Evolutionary conservation across 2,329 filamentous ascomycete genomes (phyloP).

Genomic region (Epicoccum sorghinum): DNA sequence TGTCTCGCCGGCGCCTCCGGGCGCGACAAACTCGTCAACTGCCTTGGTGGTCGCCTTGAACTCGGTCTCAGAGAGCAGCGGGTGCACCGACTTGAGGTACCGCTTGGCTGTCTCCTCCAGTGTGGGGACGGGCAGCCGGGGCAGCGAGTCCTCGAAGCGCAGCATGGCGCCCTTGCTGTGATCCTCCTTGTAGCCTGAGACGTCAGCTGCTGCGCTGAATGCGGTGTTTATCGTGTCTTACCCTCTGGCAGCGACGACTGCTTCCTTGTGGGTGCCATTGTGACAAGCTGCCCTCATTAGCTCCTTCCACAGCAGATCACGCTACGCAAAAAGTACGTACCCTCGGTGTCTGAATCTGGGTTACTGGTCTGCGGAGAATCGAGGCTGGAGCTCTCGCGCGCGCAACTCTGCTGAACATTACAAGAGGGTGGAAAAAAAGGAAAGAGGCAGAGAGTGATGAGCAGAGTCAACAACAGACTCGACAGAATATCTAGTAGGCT

Average conservation of each 20-base stretch:
- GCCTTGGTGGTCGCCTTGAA: conserved; percentile 77
- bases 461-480: neutral
- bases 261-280: conserved; percentile 49
- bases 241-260: conserved; percentile 55
- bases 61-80: conserved; percentile 72
- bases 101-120: conserved; percentile 81
- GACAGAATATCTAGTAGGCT: conserved; percentile 11
- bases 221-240: conserved; percentile 33
- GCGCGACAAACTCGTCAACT: conserved; percentile 85
- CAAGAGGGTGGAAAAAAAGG: conserved; percentile 13
- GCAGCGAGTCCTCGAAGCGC: conserved; percentile 85
- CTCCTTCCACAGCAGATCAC: neutral
- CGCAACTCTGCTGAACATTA: conserved; percentile 51
- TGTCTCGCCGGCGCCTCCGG: conserved; percentile 80
- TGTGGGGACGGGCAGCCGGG: conserved; percentile 77
- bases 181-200: conserved; percentile 78
- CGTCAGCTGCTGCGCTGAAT: neutral
- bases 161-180: conserved; percentile 79
- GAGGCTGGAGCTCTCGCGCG: conserved; percentile 47
- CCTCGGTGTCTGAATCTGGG: conserved; percentile 36
- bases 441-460: neutral
- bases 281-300: conserved; percentile 35
- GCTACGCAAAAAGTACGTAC: conserved; percentile 24
- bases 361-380: conserved; percentile 43
- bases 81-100: conserved; percentile 80